Conservation (phyloP, 2,329 filamentous ascomycete species). For the Verticillium longisporum region DNA sequence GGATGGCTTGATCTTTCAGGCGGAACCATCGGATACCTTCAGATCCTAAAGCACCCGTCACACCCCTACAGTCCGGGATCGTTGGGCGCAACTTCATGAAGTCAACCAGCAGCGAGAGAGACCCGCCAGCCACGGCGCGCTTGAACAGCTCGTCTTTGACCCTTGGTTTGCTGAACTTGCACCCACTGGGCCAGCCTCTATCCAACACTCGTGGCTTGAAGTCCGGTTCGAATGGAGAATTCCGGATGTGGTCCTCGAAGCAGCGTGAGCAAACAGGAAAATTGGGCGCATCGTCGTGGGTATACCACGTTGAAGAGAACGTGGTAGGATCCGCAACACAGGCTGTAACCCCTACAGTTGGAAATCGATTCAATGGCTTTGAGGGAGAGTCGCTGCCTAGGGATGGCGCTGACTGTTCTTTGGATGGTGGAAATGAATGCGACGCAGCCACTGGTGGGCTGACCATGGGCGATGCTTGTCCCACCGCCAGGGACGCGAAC, state of each 20-base stretch:
- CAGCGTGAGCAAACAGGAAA: constrained; percentile 29
- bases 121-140: constrained; percentile 17
- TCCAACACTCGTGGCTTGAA: constrained; percentile 16
- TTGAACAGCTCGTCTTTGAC: constrained; percentile 24
- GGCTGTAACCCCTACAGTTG: constrained; percentile 12
- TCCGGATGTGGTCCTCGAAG: constrained; percentile 28
- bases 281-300: constrained; percentile 21
- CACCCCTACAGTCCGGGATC: constrained; percentile 22
- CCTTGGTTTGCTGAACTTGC: constrained; percentile 24
- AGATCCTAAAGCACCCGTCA: constrained; percentile 7
- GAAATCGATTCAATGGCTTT: background rate
- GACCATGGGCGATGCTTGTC: background rate
- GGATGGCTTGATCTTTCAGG: constrained; percentile 18
- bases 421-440: background rate
- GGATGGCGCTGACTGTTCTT: background rate
- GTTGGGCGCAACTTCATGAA: constrained; percentile 20
- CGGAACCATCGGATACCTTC: constrained; percentile 25
- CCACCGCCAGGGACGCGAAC: background rate
- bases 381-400: background rate
- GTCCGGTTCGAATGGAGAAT: constrained; percentile 16
- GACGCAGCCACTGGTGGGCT: background rate
- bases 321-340: constrained; percentile 21
- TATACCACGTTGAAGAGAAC: constrained; percentile 28
- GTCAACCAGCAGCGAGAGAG: constrained; percentile 16
- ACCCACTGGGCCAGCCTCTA: constrained; percentile 21